Evolutionary conservation across 2,329 filamentous ascomycete genomes (phyloP).

Genomic region (Curvularia hawaiiensis): DNA sequence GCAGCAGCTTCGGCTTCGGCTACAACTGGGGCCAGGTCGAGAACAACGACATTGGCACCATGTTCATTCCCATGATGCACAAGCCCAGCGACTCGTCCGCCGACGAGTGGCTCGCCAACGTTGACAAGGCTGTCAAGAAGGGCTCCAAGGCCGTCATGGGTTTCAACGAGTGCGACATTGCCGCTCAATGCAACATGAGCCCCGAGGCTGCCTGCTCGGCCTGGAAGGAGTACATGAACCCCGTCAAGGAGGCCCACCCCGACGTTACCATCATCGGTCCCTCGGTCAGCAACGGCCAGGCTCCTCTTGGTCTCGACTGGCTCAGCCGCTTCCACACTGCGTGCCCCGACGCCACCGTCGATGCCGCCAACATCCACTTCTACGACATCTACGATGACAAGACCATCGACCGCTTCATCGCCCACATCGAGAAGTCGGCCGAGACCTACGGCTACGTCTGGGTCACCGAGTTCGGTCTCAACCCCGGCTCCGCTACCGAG

Average conservation of each 20-base stretch:
- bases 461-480: slow-evolving; percentile 48
- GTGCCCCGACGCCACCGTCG: slow-evolving; percentile 43
- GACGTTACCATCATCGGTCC: slow-evolving; percentile 42
- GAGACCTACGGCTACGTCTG: slow-evolving; percentile 40
- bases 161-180: slow-evolving; percentile 48
- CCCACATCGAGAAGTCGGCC: slow-evolving; percentile 47
- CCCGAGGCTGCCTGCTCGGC: slow-evolving; percentile 39
- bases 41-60: slow-evolving; percentile 52
- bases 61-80: slow-evolving; percentile 65
- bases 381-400: slow-evolving; percentile 42
- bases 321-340: slow-evolving; percentile 37
- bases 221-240: slow-evolving; percentile 43
- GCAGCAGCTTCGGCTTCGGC: slow-evolving; percentile 60
- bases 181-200: slow-evolving; percentile 41
- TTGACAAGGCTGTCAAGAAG: slow-evolving; percentile 48
- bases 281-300: slow-evolving; percentile 38
- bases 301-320: slow-evolving; percentile 40
- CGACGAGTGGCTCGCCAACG: slow-evolving; percentile 40
- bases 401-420: slow-evolving; percentile 43
- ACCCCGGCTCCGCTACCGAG: slow-evolving; percentile 33
- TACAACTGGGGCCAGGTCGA: slow-evolving; percentile 68
- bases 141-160: slow-evolving; percentile 46
- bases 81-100: slow-evolving; percentile 27
- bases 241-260: slow-evolving; percentile 33
- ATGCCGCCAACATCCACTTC: slow-evolving; percentile 49